phyloP scores from a whole-genome alignment of 169 alveolate species.

The Amoebophrya sp. region DNA sequence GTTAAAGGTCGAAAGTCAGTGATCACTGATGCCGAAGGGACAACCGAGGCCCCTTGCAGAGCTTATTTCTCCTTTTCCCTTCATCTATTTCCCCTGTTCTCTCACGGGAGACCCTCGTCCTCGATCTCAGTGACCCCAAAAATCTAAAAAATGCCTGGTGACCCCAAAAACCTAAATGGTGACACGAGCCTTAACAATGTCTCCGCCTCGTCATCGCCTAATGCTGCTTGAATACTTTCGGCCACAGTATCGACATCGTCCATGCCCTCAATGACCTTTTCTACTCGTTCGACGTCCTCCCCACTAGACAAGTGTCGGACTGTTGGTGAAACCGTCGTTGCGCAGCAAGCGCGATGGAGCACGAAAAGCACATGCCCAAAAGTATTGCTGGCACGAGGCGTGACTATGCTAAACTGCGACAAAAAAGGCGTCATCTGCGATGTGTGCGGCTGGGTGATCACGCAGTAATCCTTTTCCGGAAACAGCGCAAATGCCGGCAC shows the following conservation, averaged over 20 bases:
- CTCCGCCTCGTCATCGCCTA: background rate
- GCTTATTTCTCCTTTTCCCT: too few species aligned
- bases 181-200: too few species aligned
- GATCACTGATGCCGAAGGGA: too few species aligned
- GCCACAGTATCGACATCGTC: background rate
- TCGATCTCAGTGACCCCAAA: too few species aligned
- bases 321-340: background rate
- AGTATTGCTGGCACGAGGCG: background rate
- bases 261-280: background rate
- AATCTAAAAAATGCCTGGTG: too few species aligned
- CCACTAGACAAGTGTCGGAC: background rate
- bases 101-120: too few species aligned
- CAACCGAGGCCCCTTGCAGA: too few species aligned
- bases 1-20: too few species aligned
- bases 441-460: slow-evolving; percentile 72
- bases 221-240: background rate
- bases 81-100: too few species aligned
- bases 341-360: background rate
- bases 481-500: slow-evolving; percentile 53
- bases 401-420: background rate
- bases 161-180: too few species aligned
- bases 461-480: slow-evolving; percentile 74
- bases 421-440: background rate
- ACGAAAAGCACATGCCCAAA: slow-evolving; percentile 4
- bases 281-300: background rate